Conservation (phyloP, 305 asterid genomes). For the Withania somnifera region DNA sequence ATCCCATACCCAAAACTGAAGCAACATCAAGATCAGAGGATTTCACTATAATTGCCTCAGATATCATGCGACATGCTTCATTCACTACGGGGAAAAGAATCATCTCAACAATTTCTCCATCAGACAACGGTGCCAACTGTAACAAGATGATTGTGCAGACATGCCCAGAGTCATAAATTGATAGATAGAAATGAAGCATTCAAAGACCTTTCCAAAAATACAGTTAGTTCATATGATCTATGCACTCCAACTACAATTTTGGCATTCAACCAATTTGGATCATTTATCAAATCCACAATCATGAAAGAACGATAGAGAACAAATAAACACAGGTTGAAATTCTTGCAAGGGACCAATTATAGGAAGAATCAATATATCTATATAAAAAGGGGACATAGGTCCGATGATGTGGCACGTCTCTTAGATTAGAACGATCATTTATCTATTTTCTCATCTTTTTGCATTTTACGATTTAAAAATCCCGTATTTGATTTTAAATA, state of each 20-base stretch:
- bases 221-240: neutral
- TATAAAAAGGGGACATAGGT: neutral
- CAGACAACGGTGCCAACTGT: constrained; percentile 57
- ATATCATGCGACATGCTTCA: constrained; percentile 93
- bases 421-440: neutral
- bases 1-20: constrained; percentile 98
- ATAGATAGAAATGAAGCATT: neutral
- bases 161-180: neutral
- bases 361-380: neutral
- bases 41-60: constrained; percentile 81
- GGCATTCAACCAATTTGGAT: neutral
- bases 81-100: constrained; percentile 93
- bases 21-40: constrained; percentile 88
- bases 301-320: neutral
- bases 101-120: constrained; percentile 93
- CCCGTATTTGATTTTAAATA: neutral
- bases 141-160: constrained; percentile 1
- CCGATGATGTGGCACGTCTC: neutral
- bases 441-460: neutral
- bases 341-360: neutral
- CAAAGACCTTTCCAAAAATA: neutral
- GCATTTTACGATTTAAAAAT: neutral
- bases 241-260: neutral
- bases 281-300: neutral
- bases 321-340: neutral